These are phyloP conservation scores for Ceratobasidium papillatum DNA, from an alignment of 1,284 basidiomycete species.

Conservation along the genomic window DNA sequence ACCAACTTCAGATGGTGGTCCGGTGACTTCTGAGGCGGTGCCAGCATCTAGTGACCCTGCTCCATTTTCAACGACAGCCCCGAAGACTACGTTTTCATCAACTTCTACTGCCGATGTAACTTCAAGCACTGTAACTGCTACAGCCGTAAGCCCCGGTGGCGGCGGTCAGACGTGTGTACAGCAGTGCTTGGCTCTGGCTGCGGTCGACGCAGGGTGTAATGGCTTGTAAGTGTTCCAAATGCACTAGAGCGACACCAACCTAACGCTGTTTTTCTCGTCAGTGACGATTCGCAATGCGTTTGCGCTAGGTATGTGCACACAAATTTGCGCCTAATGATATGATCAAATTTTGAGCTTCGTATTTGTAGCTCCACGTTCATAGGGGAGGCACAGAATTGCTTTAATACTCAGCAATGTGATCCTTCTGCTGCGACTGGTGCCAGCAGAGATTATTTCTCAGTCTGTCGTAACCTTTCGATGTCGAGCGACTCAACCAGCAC, in stretches of 20 bases:
- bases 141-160: conserved; percentile 3
- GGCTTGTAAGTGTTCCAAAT: not conserved
- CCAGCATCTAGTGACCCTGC: not conserved
- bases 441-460: not conserved
- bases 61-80: not conserved
- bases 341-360: not conserved
- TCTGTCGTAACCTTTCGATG: not conserved
- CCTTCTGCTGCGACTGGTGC: not conserved
- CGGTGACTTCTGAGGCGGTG: not conserved
- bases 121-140: not conserved
- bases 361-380: not conserved
- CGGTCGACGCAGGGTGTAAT: not conserved
- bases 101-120: not conserved
- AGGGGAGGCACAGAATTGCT: not conserved
- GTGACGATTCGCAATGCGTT: not conserved
- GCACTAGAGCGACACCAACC: no score
- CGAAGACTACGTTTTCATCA: not conserved
- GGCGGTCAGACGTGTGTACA: conserved; percentile 10
- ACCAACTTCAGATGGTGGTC: not conserved
- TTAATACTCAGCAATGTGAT: not conserved
- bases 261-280: not conserved
- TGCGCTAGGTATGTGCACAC: not conserved
- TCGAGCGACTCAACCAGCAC: not conserved
- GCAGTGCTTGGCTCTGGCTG: not conserved
- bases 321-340: not conserved